phyloP scores from a whole-genome alignment of 2,329 filamentous ascomycete species.

The Aspergillus sp. region DNA sequence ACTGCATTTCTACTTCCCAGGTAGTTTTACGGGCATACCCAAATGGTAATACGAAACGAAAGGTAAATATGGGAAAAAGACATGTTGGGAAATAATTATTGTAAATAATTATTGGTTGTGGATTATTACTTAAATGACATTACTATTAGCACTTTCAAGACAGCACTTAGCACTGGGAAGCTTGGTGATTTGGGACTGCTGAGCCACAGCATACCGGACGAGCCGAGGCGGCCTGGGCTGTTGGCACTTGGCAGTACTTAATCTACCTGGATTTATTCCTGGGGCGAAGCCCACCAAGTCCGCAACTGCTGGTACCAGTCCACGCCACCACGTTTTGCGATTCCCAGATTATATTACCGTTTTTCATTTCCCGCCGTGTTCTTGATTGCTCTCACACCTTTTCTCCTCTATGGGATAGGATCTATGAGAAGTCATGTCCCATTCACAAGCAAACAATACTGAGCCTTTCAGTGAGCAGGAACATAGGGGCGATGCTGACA shows the following conservation, averaged over 20 bases:
- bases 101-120: no score
- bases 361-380: not conserved
- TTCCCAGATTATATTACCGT: not conserved
- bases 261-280: not conserved
- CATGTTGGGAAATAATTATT: not conserved
- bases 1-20: no score
- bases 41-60: not conserved
- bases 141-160: no score
- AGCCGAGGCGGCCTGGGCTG: not conserved
- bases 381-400: not conserved
- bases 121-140: no score
- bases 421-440: constrained; percentile 41
- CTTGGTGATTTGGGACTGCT: not conserved
- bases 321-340: constrained; percentile 9
- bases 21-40: not conserved
- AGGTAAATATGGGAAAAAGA: not conserved
- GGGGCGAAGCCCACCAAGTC: constrained; percentile 16
- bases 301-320: constrained; percentile 6
- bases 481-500: constrained; percentile 35
- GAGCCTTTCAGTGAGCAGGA: constrained; percentile 48
- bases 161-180: not conserved
- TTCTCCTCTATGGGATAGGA: not conserved
- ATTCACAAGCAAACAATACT: constrained; percentile 38
- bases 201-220: not conserved
- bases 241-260: not conserved